A percentile compares a stretch with the other conserved stretches of the same genome.
These are phyloP conservation scores for Apophysomyces ossiformis DNA, from an alignment of 371 early-diverging fungal genomes.

Conservation along the genomic window DNA sequence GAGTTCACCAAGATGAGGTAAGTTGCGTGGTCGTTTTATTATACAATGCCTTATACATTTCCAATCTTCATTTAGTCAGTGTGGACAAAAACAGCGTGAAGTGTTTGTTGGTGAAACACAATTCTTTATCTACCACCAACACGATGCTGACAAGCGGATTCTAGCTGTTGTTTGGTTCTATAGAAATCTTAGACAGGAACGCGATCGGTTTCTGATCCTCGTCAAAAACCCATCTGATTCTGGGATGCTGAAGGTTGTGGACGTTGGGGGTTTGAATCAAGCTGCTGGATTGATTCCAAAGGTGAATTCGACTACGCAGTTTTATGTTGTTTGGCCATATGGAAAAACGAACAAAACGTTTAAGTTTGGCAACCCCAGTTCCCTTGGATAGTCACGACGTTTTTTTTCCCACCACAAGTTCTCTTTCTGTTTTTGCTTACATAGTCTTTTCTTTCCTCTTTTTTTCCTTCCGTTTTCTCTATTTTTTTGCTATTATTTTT, in stretches of 20 bases:
- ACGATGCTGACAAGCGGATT: not conserved
- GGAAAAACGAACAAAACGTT: not conserved
- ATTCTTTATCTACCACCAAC: no score
- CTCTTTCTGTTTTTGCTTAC: not conserved
- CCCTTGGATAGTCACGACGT: not conserved
- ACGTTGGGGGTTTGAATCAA: not conserved
- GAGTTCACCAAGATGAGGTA: not conserved
- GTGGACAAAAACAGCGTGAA: no score
- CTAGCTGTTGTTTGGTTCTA: not conserved
- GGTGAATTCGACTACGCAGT: not conserved
- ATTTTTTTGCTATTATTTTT: not conserved
- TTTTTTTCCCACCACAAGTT: not conserved
- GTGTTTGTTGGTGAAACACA: no score
- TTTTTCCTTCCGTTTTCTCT: not conserved
- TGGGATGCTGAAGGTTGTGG: not conserved
- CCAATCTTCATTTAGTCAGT: not conserved
- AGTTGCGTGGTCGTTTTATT: not conserved
- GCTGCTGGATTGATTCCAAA: not conserved
- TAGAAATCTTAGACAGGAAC: not conserved
- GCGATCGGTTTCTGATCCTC: not conserved
- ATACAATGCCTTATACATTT: not conserved
- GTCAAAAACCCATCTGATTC: not conserved
- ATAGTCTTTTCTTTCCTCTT: not conserved
- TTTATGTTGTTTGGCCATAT: not conserved
- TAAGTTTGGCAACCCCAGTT: not conserved